phyloP scores from a whole-genome alignment of 164 flowering plant genomes.

The Stephania yunnanensis region DNA sequence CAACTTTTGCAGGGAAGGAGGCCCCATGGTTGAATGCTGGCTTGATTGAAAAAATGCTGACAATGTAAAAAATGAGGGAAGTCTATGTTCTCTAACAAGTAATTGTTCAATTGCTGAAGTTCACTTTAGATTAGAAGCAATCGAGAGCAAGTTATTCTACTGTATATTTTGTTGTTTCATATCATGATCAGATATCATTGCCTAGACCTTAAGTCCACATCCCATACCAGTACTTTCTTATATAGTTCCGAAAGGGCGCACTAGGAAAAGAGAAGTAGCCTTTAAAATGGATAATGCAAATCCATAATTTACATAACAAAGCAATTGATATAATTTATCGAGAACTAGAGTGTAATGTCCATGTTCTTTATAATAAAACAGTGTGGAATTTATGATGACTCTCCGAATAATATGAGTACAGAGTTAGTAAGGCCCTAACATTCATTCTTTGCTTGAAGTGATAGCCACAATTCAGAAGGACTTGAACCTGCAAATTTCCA shows the following conservation, averaged over 20 bases:
- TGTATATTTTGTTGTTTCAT: background rate
- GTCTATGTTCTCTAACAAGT: background rate
- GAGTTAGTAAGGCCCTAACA: background rate
- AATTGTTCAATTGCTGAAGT: background rate
- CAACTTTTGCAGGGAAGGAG: background rate
- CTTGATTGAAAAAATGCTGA: background rate
- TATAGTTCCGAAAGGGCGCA: no score
- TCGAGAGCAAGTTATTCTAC: background rate
- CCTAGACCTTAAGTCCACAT: background rate
- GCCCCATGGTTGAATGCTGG: background rate
- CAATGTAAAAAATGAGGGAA: background rate
- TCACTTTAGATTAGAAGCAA: background rate
- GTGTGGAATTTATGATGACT: background rate
- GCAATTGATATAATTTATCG: background rate
- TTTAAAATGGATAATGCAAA: background rate
- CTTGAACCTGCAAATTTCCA: background rate
- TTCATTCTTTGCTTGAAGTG: background rate
- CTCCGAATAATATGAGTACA: background rate
- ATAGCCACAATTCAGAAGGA: background rate
- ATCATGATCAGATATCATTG: background rate
- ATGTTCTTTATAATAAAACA: background rate
- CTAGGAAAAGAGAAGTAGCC: background rate
- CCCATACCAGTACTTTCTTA: no score
- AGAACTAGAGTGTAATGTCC: background rate
- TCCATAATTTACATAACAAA: background rate